Conservation (phyloP, 805 yeast species). For the Candida rishiriensis region DNA sequence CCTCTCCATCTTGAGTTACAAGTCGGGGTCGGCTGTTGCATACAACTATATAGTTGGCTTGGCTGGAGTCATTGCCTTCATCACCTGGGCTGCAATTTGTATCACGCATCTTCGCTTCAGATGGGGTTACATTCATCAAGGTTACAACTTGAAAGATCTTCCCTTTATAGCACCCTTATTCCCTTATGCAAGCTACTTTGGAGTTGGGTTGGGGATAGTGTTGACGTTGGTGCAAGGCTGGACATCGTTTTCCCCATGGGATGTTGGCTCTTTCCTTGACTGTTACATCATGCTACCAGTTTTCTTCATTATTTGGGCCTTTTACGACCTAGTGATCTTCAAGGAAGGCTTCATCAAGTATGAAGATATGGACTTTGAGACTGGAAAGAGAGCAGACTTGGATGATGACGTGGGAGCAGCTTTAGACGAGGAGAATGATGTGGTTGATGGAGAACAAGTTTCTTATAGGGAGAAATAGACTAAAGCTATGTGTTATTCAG, state of each 20-base stretch:
- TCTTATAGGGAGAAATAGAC: too few relatives aligned
- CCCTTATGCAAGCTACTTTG: conserved; percentile 48
- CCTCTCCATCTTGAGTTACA: conserved; percentile 51
- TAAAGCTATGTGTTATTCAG: too few relatives aligned
- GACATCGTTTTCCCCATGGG: conserved; percentile 57
- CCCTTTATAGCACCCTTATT: conserved; percentile 48
- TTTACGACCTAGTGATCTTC: conserved; percentile 14
- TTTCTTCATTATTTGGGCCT: conserved; percentile 38
- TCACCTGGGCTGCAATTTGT: conserved; percentile 64
- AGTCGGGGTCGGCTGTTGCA: conserved; percentile 58
- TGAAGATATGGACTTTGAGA: conserved; percentile 44
- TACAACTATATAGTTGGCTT: conserved; percentile 57
- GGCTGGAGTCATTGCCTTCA: conserved; percentile 62
- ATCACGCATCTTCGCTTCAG: conserved; percentile 57
- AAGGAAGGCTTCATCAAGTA: conserved; percentile 31
- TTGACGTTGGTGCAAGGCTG: conserved; percentile 63
- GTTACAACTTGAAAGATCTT: conserved; percentile 41
- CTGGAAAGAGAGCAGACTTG: conserved; percentile 40
- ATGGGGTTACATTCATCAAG: conserved; percentile 38
- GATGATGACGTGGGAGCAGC: conserved; percentile 14
- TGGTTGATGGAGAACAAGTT: too few relatives aligned
- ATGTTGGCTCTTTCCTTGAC: conserved; percentile 52
- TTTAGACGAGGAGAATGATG: too few relatives aligned
- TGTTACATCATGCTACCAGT: conserved; percentile 61
- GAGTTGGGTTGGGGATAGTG: conserved; percentile 45